Evolutionary conservation across 2,329 filamentous ascomycete genomes (phyloP).

Genomic region (Alternaria rosae): DNA sequence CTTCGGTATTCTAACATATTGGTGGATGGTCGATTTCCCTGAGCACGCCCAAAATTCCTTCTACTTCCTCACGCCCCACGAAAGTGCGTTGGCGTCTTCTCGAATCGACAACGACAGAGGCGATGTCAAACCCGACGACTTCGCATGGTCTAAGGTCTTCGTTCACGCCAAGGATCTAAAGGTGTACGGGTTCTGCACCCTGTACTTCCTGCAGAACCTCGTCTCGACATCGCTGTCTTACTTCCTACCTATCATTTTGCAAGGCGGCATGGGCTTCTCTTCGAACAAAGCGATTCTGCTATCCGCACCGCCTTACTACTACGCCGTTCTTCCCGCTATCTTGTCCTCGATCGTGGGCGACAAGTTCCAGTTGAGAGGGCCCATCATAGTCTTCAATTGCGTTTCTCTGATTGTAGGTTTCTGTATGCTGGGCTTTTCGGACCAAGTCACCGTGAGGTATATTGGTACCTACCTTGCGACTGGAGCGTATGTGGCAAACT

Average conservation of each 20-base stretch:
- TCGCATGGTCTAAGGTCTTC: conserved; percentile 64
- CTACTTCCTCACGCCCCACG: conserved; percentile 64
- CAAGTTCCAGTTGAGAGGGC: conserved; percentile 65
- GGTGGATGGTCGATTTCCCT: conserved; percentile 76
- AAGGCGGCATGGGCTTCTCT: conserved; percentile 55
- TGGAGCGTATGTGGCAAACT: conserved; percentile 73
- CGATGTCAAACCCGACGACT: conserved; percentile 65
- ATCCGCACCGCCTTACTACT: conserved; percentile 73
- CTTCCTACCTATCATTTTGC: conserved; percentile 69
- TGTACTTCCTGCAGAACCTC: conserved; percentile 73
- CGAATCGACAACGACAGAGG: conserved; percentile 68
- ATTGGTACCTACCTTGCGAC: conserved; percentile 71
- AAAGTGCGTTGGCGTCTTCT: conserved; percentile 63
- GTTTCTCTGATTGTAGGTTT: conserved; percentile 69
- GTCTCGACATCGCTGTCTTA: conserved; percentile 71
- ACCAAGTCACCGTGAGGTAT: conserved; percentile 68
- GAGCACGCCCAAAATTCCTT: conserved; percentile 66
- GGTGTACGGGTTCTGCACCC: conserved; percentile 68
- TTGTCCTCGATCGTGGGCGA: conserved; percentile 70
- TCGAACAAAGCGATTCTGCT: conserved; percentile 62
- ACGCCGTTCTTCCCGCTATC: conserved; percentile 69
- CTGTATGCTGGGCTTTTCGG: conserved; percentile 68
- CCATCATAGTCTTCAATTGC: conserved; percentile 71
- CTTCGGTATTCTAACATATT: conserved; percentile 68
- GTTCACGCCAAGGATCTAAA: conserved; percentile 66